Conservation (phyloP, 306 rosid genomes). For the Casuarina cunninghamiana region DNA sequence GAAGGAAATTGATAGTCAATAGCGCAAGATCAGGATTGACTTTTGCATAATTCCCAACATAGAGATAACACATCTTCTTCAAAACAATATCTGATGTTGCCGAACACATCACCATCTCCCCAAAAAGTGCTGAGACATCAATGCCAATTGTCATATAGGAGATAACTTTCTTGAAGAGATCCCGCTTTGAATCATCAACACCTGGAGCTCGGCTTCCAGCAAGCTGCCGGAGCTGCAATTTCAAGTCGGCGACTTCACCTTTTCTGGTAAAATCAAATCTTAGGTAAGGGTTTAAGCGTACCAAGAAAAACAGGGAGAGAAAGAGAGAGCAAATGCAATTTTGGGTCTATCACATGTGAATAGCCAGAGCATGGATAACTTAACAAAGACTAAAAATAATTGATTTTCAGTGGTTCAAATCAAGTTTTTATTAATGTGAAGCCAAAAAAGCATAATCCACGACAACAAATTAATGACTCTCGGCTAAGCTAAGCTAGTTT, state of each 20-base stretch:
- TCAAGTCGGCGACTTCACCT: constrained; percentile 95
- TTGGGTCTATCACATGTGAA: neutral
- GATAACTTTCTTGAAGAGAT: constrained; percentile 95
- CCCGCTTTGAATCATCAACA: constrained; percentile 93
- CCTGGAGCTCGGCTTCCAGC: constrained; percentile 99
- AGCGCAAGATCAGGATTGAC: constrained; percentile 95
- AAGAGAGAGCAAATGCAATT: neutral
- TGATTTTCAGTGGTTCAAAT: constrained; percentile 12
- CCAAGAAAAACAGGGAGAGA: neutral
- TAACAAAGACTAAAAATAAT: constrained; percentile 25
- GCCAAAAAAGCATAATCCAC: neutral
- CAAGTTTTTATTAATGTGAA: neutral
- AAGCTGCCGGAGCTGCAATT: constrained; percentile 90
- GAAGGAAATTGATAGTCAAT: constrained; percentile 94
- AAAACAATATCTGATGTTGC: constrained; percentile 90
- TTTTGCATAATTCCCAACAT: constrained; percentile 95
- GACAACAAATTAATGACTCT: neutral
- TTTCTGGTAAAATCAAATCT: constrained; percentile 55
- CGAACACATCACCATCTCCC: constrained; percentile 99
- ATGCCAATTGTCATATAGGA: constrained; percentile 97
- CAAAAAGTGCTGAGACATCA: constrained; percentile 87
- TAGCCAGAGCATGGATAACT: constrained; percentile 11
- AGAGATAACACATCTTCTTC: constrained; percentile 96
- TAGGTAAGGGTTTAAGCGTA: constrained; percentile 13
- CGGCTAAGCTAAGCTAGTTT: neutral